Percentiles rank a stretch among this genome's conserved stretches.
These are phyloP conservation scores for Vickermania spadyakhi DNA, from an alignment of 208 protist species.

Conservation along the genomic window DNA sequence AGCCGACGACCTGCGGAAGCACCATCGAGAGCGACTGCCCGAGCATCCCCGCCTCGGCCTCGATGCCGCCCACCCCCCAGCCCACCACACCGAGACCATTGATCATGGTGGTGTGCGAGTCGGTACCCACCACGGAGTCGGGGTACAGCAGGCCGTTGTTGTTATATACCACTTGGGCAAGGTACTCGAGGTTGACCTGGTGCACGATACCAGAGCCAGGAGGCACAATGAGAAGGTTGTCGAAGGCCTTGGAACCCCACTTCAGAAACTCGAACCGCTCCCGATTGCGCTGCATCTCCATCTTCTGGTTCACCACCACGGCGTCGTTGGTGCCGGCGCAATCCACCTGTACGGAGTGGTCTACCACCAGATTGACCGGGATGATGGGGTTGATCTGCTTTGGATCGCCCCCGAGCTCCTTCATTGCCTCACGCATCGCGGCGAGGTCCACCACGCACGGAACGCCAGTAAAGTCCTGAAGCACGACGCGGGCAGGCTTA, in stretches of 20 bases:
- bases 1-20: conserved; percentile 93
- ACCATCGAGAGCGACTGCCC: conserved; percentile 94
- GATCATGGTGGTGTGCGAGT: conserved; percentile 96
- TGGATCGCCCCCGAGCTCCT: conserved; percentile 88
- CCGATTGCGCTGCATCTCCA: conserved; percentile 93
- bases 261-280: conserved; percentile 97
- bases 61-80: conserved; percentile 96
- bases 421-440: conserved; percentile 92
- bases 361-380: conserved; percentile 95
- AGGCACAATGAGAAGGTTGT: conserved; percentile 93
- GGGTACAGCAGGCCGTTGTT: conserved; percentile 90
- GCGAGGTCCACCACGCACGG: conserved; percentile 96
- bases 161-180: conserved; percentile 93
- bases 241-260: conserved; percentile 94
- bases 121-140: conserved; percentile 95
- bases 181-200: conserved; percentile 97
- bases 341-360: conserved; percentile 95
- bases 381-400: conserved; percentile 92
- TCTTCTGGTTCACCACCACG: conserved; percentile 84
- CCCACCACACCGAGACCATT: conserved; percentile 94
- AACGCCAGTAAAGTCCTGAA: conserved; percentile 95
- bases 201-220: conserved; percentile 96
- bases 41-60: conserved; percentile 95
- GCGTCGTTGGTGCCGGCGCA: conserved; percentile 60
- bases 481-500: conserved; percentile 92